phyloP scores from a whole-genome alignment of 257 asterid species.

The Handroanthus guayacan region DNA sequence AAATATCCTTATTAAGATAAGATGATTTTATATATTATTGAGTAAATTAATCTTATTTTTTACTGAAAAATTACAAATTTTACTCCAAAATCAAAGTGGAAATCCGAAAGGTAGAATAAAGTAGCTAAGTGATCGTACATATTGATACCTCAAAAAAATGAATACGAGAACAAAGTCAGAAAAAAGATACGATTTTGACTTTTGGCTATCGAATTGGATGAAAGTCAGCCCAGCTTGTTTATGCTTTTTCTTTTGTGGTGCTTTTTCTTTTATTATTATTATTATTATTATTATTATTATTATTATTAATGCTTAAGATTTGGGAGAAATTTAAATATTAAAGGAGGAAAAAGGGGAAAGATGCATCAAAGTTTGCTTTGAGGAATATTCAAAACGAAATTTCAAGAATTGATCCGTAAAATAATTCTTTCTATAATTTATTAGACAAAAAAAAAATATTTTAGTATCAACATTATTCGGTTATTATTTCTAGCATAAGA shows the following conservation, averaged over 20 bases:
- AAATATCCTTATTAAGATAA: not conserved
- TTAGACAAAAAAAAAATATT: too few relatives aligned
- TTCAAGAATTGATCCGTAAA: too few relatives aligned
- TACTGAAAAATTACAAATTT: not conserved
- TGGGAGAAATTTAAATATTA: not conserved
- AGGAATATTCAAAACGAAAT: too few relatives aligned
- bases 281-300: not conserved
- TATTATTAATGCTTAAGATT: not conserved
- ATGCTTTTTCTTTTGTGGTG: constrained; percentile 23
- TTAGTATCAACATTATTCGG: too few relatives aligned
- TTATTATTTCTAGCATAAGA: too few relatives aligned
- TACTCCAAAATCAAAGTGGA: constrained; percentile 22
- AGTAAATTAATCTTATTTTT: not conserved
- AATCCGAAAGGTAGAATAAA: constrained; percentile 35
- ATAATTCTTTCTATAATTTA: too few relatives aligned
- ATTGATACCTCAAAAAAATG: constrained; percentile 37
- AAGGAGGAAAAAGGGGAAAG: too few relatives aligned
- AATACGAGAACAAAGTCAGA: constrained; percentile 11
- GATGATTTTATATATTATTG: not conserved
- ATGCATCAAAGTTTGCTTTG: too few relatives aligned
- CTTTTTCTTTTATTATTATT: not conserved
- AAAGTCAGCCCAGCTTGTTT: constrained; percentile 49
- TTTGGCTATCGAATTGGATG: constrained; percentile 34
- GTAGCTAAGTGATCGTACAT: constrained; percentile 33
- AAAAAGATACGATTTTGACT: constrained; percentile 40